phyloP scores from a whole-genome alignment of 2,329 filamentous ascomycete species.

The Stromatinia cepivora region DNA sequence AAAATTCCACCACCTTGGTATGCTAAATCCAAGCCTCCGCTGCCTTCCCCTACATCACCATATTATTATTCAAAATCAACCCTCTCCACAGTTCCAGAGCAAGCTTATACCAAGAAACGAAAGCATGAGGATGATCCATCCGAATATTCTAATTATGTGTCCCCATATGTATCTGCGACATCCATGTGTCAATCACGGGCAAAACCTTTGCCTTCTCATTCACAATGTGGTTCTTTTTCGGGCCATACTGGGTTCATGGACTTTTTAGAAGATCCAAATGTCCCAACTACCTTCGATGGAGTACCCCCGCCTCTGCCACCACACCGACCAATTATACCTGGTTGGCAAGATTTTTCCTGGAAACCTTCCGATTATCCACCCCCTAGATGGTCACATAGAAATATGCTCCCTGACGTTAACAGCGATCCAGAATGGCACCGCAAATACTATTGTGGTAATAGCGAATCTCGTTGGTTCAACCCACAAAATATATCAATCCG shows the following conservation, averaged over 20 bases:
- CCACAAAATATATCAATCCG: not conserved
- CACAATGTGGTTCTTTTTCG: not conserved
- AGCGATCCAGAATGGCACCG: slow-evolving; percentile 16
- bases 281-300: slow-evolving; percentile 10
- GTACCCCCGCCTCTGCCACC: slow-evolving; percentile 16
- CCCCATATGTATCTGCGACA: not conserved
- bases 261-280: slow-evolving; percentile 18
- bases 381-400: not conserved
- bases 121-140: not conserved
- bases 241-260: slow-evolving; percentile 10
- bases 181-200: not conserved
- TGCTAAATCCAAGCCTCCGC: slow-evolving; percentile 1
- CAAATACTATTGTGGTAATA: slow-evolving; percentile 1
- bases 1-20: slow-evolving; percentile 9
- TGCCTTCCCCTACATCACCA: not conserved
- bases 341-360: slow-evolving; percentile 23
- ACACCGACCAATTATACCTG: slow-evolving; percentile 13
- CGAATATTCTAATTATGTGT: not conserved
- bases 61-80: not conserved
- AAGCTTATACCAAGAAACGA: slow-evolving; percentile 6
- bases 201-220: not conserved
- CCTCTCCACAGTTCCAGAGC: not conserved
- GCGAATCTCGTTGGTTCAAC: not conserved
- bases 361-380: not conserved
- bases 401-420: not conserved